Base-by-base conservation (phyloP, 2,329 filamentous ascomycete species). In the Calonectria honghensis region DNA sequence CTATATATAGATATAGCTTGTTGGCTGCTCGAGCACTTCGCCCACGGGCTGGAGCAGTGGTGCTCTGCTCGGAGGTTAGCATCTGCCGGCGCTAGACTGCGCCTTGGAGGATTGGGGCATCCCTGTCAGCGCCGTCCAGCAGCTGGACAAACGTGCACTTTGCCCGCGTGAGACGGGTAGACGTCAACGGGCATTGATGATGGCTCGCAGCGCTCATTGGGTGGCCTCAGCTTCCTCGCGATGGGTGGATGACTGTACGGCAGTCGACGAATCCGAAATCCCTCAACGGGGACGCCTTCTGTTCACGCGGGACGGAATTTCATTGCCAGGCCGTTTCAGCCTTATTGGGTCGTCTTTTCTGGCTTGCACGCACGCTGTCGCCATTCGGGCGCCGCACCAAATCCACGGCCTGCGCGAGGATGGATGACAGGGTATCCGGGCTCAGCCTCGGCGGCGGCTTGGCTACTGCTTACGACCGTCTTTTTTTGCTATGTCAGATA, bases 21-120 rank as follows among this genome's bases (percentile, higher is more conserved):
- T 27, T 13, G 57, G 35, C 57, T 11, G 27, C 7, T 27, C 57
- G n/a, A 24, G 14, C 24, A 61, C 35, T 27, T 59, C 11, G 35
- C 20, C 35, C 35, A 39, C 27, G 57, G 16, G 39, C 16, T 41
- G 39, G 39, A 41, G 39, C 14, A 41, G 39, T 59, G 37, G 54
- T 61, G 54, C 54, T 61, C 13, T 24, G 32, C 20, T 35, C 20
- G 24, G n/a, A 24, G n/a, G 13, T 7, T 27, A 61, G 18, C 37
- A 63, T 63, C 57, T 63, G 57, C 57, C 57, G 57, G 24, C 57
- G 57, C 57, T 63, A 63, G 57, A 39, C 57, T 63, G 57, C 57
- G 57, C 57, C 57, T 41, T 63, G n/a, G 39, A 20, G 57, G 35
- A 27, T 29, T 37, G 24, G 57, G 20, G 24, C 9, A 63, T 63